Conservation (phyloP, 116 monocot genomes). For the Trichopus zeylanicus region DNA sequence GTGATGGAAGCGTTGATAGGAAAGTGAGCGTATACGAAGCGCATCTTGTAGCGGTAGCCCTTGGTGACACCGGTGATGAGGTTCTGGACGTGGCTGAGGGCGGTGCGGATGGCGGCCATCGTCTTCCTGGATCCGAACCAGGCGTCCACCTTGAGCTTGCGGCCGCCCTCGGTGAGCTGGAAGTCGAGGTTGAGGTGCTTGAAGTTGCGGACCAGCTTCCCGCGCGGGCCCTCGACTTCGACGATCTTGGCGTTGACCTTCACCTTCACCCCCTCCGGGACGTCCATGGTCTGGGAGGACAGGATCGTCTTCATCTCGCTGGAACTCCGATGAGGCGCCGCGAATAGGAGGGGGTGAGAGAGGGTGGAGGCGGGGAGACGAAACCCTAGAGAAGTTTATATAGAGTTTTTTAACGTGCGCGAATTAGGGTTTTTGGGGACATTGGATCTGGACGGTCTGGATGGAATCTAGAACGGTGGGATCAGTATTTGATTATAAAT, state of each 20-base stretch:
- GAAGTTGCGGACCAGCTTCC: not conserved
- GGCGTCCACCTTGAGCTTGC: conserved; percentile 54
- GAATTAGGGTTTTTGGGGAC: no score
- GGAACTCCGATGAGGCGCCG: not conserved
- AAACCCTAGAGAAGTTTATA: no score
- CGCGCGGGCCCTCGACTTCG: conserved; percentile 1
- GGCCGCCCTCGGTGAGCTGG: not conserved
- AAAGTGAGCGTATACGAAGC: conserved; percentile 59
- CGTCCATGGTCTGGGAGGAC: conserved; percentile 2
- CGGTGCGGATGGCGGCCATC: conserved; percentile 53
- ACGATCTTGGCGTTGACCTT: not conserved
- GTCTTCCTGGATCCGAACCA: conserved; percentile 54
- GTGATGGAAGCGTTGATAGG: conserved; percentile 38
- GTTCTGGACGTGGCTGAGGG: conserved; percentile 52
- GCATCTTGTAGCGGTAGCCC: conserved; percentile 61
- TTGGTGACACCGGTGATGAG: conserved; percentile 52
- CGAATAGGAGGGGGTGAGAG: no score
- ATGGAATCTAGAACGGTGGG: no score
- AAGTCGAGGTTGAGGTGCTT: conserved; percentile 4
- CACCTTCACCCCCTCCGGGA: conserved; percentile 4
- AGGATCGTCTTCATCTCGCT: not conserved
- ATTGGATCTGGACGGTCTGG: no score
- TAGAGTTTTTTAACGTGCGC: no score
- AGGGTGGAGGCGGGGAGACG: no score
- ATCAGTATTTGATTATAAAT: no score